Evolutionary conservation across 129 eudicot species (phyloP).

Genomic region (Artemisia argyi): DNA sequence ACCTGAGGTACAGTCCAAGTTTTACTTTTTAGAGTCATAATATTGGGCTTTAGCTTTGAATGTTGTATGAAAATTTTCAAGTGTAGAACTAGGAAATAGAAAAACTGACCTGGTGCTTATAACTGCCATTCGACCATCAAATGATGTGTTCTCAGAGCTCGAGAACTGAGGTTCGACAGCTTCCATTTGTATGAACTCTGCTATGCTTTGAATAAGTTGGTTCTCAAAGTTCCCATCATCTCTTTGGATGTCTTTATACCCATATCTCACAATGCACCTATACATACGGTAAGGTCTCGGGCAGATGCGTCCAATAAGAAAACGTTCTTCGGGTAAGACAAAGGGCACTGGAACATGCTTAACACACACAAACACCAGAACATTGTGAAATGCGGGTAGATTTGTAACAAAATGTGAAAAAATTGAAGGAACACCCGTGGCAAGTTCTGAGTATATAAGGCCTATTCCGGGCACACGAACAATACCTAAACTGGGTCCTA

Average conservation of each 20-base stretch:
- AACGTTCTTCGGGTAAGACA: slow-evolving; percentile 85
- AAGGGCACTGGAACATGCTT: slow-evolving; percentile 84
- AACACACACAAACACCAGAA: slow-evolving; percentile 86
- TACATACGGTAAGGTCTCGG: slow-evolving; percentile 97
- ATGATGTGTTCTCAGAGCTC: slow-evolving; percentile 60
- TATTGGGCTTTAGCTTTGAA: no score
- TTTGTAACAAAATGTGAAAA: slow-evolving; percentile 92
- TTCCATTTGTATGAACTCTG: slow-evolving; percentile 94
- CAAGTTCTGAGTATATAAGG: slow-evolving; percentile 87
- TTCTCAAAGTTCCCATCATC: slow-evolving; percentile 87
- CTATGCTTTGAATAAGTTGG: slow-evolving; percentile 75
- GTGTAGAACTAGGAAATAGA: no score
- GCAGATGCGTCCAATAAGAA: slow-evolving; percentile 87
- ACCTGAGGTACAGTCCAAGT: slow-evolving; percentile 15
- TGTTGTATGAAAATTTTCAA: not conserved
- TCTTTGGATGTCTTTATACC: slow-evolving; percentile 85
- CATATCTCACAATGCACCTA: slow-evolving; percentile 87
- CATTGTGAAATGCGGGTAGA: slow-evolving; percentile 88
- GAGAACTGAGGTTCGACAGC: slow-evolving; percentile 78
- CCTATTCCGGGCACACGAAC: slow-evolving; percentile 98
- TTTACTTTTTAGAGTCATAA: not conserved
- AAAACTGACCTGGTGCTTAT: slow-evolving; percentile 59
- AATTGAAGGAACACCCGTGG: slow-evolving; percentile 86
- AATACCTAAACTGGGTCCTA: slow-evolving; percentile 94
- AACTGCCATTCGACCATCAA: slow-evolving; percentile 94